phyloP scores from a whole-genome alignment of 2,329 filamentous ascomycete genomes.

The Phyllosticta citribraziliensis region DNA sequence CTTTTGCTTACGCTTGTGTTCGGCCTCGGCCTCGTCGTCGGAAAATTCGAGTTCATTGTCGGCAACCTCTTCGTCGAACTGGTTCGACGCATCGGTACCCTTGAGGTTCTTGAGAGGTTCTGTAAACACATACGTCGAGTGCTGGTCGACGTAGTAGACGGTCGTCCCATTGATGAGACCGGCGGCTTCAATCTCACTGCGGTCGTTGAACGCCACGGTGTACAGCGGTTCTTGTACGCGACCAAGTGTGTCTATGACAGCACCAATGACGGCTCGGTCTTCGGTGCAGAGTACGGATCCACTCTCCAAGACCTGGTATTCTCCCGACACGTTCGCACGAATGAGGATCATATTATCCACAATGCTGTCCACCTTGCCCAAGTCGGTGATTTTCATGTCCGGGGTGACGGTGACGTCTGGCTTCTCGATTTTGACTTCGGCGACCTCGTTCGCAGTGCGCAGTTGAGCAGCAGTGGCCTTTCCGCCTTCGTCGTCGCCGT shows the following conservation, averaged over 20 bases:
- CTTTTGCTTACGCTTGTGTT: constrained; percentile 52
- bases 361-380: constrained; percentile 66
- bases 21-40: constrained; percentile 88
- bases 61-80: constrained; percentile 83
- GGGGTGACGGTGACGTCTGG: constrained; percentile 70
- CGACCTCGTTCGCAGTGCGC: constrained; percentile 72
- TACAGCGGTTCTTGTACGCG: constrained; percentile 81
- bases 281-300: constrained; percentile 75
- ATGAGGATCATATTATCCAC: constrained; percentile 73
- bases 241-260: constrained; percentile 76
- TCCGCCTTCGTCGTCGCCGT: constrained; percentile 64
- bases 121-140: constrained; percentile 80
- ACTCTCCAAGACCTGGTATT: constrained; percentile 74
- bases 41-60: constrained; percentile 91
- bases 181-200: constrained; percentile 56
- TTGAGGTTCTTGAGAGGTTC: constrained; percentile 69
- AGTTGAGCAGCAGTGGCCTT: constrained; percentile 50
- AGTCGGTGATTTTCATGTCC: constrained; percentile 64
- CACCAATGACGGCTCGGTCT: constrained; percentile 67
- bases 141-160: constrained; percentile 69
- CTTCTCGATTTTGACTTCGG: constrained; percentile 42
- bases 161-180: constrained; percentile 59
- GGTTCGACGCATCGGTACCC: constrained; percentile 87
- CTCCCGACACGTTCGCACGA: constrained; percentile 66
- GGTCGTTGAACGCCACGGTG: constrained; percentile 63